Evolutionary conservation across 805 yeast genomes (phyloP), one percentile per base, ranked within the genome.

Genomic region (Pichia heedii): DNA sequence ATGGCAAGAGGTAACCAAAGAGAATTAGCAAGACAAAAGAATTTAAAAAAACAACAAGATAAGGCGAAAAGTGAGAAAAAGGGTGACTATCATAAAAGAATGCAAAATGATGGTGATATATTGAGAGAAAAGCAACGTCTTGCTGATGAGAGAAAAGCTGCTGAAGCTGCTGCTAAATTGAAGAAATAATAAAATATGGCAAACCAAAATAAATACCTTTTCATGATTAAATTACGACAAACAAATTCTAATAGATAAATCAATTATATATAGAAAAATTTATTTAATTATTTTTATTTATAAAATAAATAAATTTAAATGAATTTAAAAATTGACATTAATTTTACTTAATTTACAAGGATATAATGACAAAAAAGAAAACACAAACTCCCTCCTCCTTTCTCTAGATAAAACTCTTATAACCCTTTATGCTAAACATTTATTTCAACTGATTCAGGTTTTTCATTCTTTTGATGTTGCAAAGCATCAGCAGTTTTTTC

Each of bases 1-100:
- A 89, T 90, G 97, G 81, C 96, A 42, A 77, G 98, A 70, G 98
- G 98, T 27, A 93, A 90, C 64, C 97, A 93, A 67, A 77, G 98
- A 63, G 98, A 90, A 34, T 74, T 84, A 54, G 97, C 97, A 27
- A 76, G 98, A 60, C 85, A 80, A 48, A 90, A 85, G 68, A 86
- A 85, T 65, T 61, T 68, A 62, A 93, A 90, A 70, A 90, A 90
- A 65, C 81, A 75, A 56, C 80, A 77, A 50, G 81, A 76, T 37
- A 68, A 66, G 27, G 71, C 74, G 47, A 82, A 82, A 67, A 61
- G 62, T 47, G 84, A 86, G 68, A 77, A 77, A 56, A 73, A 68
- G 8, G 97, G 97, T 22, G 96, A 87, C 59, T 90, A 95, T 33
- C 73, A 73, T 52, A 84, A 86, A 61, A 72, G 97, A 59, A 73